Percentiles rank a stretch among this genome's conserved stretches.
These are phyloP conservation scores for Amphirosellinia nigrospora DNA, from an alignment of 495 filamentous ascomycete genomes.

Conservation along the genomic window DNA sequence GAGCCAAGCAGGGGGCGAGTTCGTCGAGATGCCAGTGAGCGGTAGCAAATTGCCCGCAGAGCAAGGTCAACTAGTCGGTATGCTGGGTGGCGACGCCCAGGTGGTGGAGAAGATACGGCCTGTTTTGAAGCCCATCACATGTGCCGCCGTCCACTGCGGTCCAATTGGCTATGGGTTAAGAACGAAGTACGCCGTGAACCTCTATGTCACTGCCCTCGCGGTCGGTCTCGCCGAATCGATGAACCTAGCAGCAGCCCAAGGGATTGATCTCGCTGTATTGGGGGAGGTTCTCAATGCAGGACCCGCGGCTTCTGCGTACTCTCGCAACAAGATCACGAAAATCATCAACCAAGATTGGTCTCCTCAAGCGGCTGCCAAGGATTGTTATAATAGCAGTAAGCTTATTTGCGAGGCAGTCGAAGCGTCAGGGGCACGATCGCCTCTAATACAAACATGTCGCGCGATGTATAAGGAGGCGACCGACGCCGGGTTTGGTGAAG, in stretches of 20 bases:
- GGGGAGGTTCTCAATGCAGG: conserved; percentile 25
- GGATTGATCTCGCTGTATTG: conserved; percentile 18
- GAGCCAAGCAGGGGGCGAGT: conserved; percentile 12
- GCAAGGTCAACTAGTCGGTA: conserved; percentile 24
- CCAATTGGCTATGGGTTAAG: conserved; percentile 19
- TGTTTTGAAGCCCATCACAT: conserved; percentile 19
- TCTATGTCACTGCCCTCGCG: conserved; percentile 24
- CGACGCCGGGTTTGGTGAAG: conserved; percentile 4
- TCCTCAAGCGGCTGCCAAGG: conserved; percentile 22
- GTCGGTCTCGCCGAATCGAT: conserved; percentile 27
- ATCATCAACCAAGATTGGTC: conserved; percentile 22
- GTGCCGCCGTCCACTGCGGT: conserved; percentile 25
- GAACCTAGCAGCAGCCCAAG: conserved; percentile 23
- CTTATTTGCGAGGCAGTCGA: conserved; percentile 23
- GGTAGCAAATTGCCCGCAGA: conserved; percentile 28
- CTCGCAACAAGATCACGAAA: conserved; percentile 20
- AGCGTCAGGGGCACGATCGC: conserved; percentile 12
- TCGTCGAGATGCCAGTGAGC: conserved; percentile 28
- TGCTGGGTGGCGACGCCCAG: conserved; percentile 23
- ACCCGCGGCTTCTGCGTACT: conserved; percentile 23
- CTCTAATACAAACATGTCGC: conserved; percentile 19
- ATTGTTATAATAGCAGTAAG: conserved; percentile 28
- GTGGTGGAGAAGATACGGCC: conserved; percentile 1
- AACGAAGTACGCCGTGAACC: conserved; percentile 27
- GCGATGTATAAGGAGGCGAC: conserved; percentile 21